phyloP scores from a whole-genome alignment of 2,329 filamentous ascomycete genomes.

The Xylariaceae sp. region DNA sequence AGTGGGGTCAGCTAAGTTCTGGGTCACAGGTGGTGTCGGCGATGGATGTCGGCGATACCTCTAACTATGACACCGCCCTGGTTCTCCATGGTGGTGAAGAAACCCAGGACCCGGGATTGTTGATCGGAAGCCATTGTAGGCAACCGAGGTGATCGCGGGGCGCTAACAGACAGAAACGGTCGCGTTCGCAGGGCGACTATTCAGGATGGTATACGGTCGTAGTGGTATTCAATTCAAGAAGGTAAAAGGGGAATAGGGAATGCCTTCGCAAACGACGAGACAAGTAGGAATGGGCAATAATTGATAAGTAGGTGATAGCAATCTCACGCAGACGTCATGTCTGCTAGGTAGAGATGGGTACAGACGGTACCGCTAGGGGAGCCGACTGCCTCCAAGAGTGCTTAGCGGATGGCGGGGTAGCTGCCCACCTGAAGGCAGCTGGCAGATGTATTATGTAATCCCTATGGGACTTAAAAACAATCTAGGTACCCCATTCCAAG shows the following conservation, averaged over 20 bases:
- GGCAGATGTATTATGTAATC: too few species aligned
- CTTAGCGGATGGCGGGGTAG: too few species aligned
- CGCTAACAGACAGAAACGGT: not conserved
- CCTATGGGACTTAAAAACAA: too few species aligned
- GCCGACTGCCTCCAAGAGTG: too few species aligned
- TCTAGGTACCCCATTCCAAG: too few species aligned
- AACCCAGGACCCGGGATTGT: constrained; percentile 33
- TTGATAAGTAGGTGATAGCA: too few species aligned
- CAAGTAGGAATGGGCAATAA: too few species aligned
- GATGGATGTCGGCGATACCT: constrained; percentile 1
- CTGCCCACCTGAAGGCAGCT: too few species aligned
- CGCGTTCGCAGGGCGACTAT: not conserved
- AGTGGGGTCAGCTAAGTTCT: constrained; percentile 2
- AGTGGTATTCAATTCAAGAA: not conserved
- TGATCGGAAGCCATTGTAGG: constrained; percentile 35
- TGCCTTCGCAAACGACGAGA: too few species aligned
- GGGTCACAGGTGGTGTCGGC: not conserved
- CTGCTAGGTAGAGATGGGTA: too few species aligned
- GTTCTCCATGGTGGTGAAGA: constrained; percentile 43
- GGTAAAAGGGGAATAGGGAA: not conserved
- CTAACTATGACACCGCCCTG: constrained; percentile 43
- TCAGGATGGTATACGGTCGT: not conserved
- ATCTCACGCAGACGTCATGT: too few species aligned
- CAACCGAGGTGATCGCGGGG: not conserved
- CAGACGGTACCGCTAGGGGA: too few species aligned